Percentiles rank a stretch among this genome's conserved stretches.
Conservation (phyloP, 2,329 filamentous ascomycete species). For the Mycocentrospora acerina region DNA sequence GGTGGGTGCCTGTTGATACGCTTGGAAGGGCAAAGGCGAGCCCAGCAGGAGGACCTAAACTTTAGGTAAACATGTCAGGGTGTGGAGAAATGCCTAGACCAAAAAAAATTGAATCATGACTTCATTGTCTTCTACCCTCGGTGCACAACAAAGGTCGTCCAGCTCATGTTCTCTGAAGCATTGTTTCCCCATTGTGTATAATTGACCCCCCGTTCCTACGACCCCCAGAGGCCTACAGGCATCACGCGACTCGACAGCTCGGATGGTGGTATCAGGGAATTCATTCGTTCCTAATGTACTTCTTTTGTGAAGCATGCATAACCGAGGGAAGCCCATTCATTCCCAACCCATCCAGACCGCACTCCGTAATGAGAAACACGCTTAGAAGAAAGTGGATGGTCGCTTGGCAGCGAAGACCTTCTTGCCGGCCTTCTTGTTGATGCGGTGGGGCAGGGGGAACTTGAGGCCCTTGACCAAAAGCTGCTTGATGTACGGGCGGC, state of each 20-base stretch:
- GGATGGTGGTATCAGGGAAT: conserved; percentile 42
- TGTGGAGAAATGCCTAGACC: neutral
- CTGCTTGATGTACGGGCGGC: conserved; percentile 99
- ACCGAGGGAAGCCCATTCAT: conserved; percentile 43
- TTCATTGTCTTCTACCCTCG: conserved; percentile 11
- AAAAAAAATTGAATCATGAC: conserved; percentile 10
- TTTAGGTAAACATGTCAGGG: conserved; percentile 14
- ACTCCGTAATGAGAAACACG: conserved; percentile 45
- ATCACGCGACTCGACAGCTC: conserved; percentile 25
- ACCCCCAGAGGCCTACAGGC: conserved; percentile 15
- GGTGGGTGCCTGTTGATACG: conserved; percentile 64
- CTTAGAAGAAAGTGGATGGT: conserved; percentile 97
- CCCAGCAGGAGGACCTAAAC: conserved; percentile 30
- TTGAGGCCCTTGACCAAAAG: conserved; percentile 91
- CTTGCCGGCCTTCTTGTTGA: conserved; percentile 77
- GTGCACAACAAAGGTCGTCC: too few relatives aligned
- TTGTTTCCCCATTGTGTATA: neutral
- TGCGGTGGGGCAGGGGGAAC: conserved; percentile 98
- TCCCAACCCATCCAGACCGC: conserved; percentile 42
- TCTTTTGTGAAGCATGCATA: conserved; percentile 45
- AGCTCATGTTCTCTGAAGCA: too few relatives aligned
- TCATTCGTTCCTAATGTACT: conserved; percentile 48
- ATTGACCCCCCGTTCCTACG: neutral
- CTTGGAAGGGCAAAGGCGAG: conserved; percentile 42
- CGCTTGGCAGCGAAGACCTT: conserved; percentile 92